Evolutionary conservation across 1,139 yeast genomes (phyloP).

Genomic region (Kodamaea arcana): DNA sequence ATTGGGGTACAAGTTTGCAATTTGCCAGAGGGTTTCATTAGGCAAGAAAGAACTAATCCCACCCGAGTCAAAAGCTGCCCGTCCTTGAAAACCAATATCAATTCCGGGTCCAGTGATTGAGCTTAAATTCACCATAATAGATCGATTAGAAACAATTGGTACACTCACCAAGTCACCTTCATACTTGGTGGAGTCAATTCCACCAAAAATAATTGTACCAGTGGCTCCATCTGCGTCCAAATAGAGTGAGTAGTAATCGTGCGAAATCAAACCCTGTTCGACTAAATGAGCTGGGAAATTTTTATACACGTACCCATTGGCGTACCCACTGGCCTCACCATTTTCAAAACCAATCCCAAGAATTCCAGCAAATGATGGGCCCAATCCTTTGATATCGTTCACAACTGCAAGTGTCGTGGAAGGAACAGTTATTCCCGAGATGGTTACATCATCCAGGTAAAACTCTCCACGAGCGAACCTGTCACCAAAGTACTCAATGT

Average conservation of each 20-base stretch:
- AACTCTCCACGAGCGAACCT: slow-evolving; percentile 4
- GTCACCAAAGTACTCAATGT: slow-evolving; percentile 9
- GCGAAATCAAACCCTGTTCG: slow-evolving; percentile 19
- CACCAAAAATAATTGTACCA: slow-evolving; percentile 19
- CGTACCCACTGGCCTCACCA: slow-evolving; percentile 7
- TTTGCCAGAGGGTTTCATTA: slow-evolving; percentile 26
- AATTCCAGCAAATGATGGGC: slow-evolving; percentile 9
- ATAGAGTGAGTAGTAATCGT: slow-evolving; percentile 18
- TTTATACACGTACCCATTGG: slow-evolving; percentile 14
- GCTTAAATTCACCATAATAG: slow-evolving; percentile 7
- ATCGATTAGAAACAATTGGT: slow-evolving; percentile 3
- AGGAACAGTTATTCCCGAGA: slow-evolving; percentile 9
- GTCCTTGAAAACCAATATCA: slow-evolving; percentile 7
- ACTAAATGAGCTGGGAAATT: slow-evolving; percentile 26
- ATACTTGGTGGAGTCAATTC: slow-evolving; percentile 16
- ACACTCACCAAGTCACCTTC: slow-evolving; percentile 10
- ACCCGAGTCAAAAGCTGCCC: slow-evolving; percentile 65
- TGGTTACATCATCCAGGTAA: slow-evolving; percentile 5
- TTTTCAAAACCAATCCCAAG: slow-evolving; percentile 16
- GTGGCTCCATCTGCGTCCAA: slow-evolving; percentile 11
- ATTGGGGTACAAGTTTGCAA: slow-evolving; percentile 24
- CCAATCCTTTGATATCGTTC: background rate
- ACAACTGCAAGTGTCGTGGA: slow-evolving; percentile 8
- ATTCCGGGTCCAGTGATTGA: background rate
- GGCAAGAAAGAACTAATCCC: slow-evolving; percentile 60